A percentile compares a stretch with the other conserved stretches of the same genome.
Conservation (phyloP, 164 flowering plant genomes). For the Malania oleifera region DNA sequence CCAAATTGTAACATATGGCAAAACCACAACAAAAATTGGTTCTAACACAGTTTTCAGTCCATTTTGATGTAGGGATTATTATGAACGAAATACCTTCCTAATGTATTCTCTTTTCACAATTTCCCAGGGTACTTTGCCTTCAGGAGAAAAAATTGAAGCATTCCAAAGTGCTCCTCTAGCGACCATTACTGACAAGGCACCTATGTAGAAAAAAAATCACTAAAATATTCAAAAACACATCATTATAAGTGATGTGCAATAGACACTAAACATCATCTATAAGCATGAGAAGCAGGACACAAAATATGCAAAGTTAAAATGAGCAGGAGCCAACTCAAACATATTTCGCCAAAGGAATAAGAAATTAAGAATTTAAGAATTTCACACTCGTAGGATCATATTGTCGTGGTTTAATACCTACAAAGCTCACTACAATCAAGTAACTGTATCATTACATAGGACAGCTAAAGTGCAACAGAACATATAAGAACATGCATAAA, state of each 20-base stretch:
- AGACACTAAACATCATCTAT: neutral
- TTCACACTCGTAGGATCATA: no score
- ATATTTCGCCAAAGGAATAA: neutral
- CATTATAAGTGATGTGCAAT: neutral
- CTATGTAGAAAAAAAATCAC: conserved; percentile 22
- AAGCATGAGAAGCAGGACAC: neutral
- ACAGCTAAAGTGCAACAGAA: no score
- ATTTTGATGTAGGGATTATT: no score
- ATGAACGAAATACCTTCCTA: conserved; percentile 47
- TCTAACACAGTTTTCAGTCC: no score
- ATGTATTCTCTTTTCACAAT: conserved; percentile 75
- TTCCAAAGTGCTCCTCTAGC: conserved; percentile 98
- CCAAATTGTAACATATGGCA: neutral
- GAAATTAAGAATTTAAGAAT: no score
- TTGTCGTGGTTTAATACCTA: no score
- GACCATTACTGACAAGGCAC: conserved; percentile 89
- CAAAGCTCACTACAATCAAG: no score
- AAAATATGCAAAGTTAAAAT: neutral
- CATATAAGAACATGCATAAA: no score
- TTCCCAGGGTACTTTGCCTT: conserved; percentile 69
- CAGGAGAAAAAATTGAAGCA: conserved; percentile 76
- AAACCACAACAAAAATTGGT: no score
- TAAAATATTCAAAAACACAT: neutral
- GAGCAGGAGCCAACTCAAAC: no score
- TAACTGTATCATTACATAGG: no score